Evolutionary conservation across 2,329 filamentous ascomycete species (phyloP).

Genomic region (Fusarium veterinarium): DNA sequence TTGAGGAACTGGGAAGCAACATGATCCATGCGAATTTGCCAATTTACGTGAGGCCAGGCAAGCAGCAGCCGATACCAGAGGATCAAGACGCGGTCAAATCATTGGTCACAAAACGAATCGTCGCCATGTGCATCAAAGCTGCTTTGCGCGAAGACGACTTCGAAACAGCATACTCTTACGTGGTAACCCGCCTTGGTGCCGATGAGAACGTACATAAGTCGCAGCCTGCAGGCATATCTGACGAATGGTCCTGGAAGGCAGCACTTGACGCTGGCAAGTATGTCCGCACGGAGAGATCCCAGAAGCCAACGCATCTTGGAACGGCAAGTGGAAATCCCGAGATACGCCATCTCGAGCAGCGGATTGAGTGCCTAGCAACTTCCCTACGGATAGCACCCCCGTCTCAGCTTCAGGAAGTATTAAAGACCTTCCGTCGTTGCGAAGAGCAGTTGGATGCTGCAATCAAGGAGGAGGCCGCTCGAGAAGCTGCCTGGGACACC

Average conservation of each 20-base stretch:
- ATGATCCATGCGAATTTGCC: slow-evolving; percentile 71
- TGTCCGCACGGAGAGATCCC: slow-evolving; percentile 64
- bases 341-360: slow-evolving; percentile 80
- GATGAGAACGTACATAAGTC: slow-evolving; percentile 8
- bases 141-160: slow-evolving; percentile 83
- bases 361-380: slow-evolving; percentile 82
- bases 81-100: slow-evolving; percentile 47
- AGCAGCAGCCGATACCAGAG: slow-evolving; percentile 24
- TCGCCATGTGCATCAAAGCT: slow-evolving; percentile 83
- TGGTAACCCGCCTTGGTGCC: slow-evolving; percentile 73
- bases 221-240: slow-evolving; percentile 46
- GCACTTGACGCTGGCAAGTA: slow-evolving; percentile 84
- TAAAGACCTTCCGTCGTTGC: slow-evolving; percentile 79
- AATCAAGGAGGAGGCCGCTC: slow-evolving; percentile 73
- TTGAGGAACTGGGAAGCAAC: slow-evolving; percentile 75
- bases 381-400: slow-evolving; percentile 80
- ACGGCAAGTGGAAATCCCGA: slow-evolving; percentile 69
- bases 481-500: slow-evolving; percentile 77
- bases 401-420: slow-evolving; percentile 76
- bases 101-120: slow-evolving; percentile 73
- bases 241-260: slow-evolving; percentile 82
- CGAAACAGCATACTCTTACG: slow-evolving; percentile 87
- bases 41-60: slow-evolving; percentile 19
- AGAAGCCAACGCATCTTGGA: slow-evolving; percentile 69
- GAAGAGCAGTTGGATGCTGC: slow-evolving; percentile 80